A percentile compares a stretch with the other conserved stretches of the same genome.
phyloP scores from a whole-genome alignment of 2,329 filamentous ascomycete species.

The Claviceps lovelessii region DNA sequence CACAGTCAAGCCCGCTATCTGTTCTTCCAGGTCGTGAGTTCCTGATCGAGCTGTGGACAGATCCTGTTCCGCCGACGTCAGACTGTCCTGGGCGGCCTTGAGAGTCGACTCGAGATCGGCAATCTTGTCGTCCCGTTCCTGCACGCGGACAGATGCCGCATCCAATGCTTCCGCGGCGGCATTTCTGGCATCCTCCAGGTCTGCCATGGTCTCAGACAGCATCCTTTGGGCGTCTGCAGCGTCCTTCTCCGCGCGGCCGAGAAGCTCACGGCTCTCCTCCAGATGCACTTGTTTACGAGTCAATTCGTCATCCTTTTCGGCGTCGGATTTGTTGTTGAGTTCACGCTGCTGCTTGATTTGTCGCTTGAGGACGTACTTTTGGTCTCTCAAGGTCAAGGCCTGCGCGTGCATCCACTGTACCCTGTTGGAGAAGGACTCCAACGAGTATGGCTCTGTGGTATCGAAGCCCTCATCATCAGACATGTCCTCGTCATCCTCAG shows the following conservation, averaged over 20 bases:
- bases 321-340: slow-evolving; percentile 75
- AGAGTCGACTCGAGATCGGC: slow-evolving; percentile 23
- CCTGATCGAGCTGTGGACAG: slow-evolving; percentile 22
- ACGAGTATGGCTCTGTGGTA: slow-evolving; percentile 48
- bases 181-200: slow-evolving; percentile 27
- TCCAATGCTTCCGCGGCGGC: slow-evolving; percentile 12
- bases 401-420: slow-evolving; percentile 67
- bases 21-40: slow-evolving; percentile 21
- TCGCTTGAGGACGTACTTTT: slow-evolving; percentile 75
- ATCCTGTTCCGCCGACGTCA: slow-evolving; percentile 18
- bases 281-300: slow-evolving; percentile 43
- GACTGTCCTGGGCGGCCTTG: slow-evolving; percentile 6
- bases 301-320: slow-evolving; percentile 52
- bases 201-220: slow-evolving; percentile 31
- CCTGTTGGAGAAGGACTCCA: slow-evolving; percentile 62
- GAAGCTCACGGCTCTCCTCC: slow-evolving; percentile 24
- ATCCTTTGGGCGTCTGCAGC: slow-evolving; percentile 29
- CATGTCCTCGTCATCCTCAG: slow-evolving; percentile 41
- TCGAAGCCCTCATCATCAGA: slow-evolving; percentile 48
- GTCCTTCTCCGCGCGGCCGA: slow-evolving; percentile 25
- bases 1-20: slow-evolving; percentile 12
- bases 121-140: slow-evolving; percentile 25
- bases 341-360: slow-evolving; percentile 94
- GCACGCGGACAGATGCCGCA: slow-evolving; percentile 12
- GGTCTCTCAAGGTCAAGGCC: slow-evolving; percentile 65